Conservation (phyloP, 371 early-diverging fungal species). For the Mucor piriformis region DNA sequence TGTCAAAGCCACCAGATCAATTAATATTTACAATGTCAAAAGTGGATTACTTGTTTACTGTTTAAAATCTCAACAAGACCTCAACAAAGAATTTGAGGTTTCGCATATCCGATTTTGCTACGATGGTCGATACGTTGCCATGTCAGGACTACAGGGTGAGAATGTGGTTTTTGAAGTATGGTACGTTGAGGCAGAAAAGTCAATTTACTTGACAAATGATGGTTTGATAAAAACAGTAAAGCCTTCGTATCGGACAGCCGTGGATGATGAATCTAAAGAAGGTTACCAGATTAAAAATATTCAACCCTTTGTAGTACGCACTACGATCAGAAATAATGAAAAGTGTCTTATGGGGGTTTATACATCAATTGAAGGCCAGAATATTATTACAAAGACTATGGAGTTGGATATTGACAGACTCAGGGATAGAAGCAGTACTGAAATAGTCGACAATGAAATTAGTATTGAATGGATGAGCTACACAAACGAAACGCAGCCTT, state of each 20-base stretch:
- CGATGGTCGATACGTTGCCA: not conserved
- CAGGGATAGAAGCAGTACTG: too few species aligned
- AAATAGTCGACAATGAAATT: too few species aligned
- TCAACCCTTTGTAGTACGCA: not conserved
- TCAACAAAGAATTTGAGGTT: not conserved
- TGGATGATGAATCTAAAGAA: too few species aligned
- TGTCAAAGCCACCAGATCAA: not conserved
- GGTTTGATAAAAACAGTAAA: too few species aligned
- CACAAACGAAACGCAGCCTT: too few species aligned
- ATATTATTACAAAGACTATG: too few species aligned
- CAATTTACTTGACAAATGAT: too few species aligned
- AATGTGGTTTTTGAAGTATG: not conserved
- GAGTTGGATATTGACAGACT: too few species aligned
- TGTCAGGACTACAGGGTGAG: not conserved
- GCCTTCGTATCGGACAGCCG: too few species aligned
- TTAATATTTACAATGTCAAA: constrained; percentile 6
- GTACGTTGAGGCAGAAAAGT: constrained; percentile 2
- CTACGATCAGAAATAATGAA: not conserved
- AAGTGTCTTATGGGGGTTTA: not conserved
- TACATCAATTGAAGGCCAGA: not conserved
- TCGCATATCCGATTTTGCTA: not conserved
- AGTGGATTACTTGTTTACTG: not conserved
- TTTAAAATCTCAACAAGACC: not conserved
- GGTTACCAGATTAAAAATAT: too few species aligned
- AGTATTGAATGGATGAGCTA: too few species aligned